Conservation (phyloP, 2,329 filamentous ascomycete genomes). For the Microcyclospora pomicola region DNA sequence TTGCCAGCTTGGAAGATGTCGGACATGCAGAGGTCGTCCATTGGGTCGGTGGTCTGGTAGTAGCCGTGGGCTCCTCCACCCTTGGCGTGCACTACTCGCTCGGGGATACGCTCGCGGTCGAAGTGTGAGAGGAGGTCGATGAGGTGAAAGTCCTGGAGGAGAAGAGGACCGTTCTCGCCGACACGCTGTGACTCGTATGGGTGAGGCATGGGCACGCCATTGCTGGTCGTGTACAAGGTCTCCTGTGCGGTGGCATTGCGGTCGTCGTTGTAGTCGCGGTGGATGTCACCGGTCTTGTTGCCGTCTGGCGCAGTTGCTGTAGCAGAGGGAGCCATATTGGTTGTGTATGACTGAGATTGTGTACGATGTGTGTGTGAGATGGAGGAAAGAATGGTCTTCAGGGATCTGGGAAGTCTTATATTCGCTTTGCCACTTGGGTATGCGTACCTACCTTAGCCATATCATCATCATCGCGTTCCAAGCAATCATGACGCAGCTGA, state of each 20-base stretch:
- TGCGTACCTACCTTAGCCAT: too few relatives aligned
- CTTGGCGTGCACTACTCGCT: slow-evolving; percentile 39
- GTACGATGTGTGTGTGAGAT: too few relatives aligned
- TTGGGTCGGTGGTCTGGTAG: slow-evolving; percentile 33
- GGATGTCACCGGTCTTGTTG: slow-evolving; percentile 23
- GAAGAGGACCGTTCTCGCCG: slow-evolving; percentile 44
- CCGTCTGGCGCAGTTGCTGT: slow-evolving; percentile 14
- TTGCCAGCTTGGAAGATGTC: slow-evolving; percentile 48
- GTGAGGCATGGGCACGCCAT: slow-evolving; percentile 43
- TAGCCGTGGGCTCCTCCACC: slow-evolving; percentile 36
- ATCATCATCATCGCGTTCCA: too few relatives aligned
- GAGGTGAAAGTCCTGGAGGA: slow-evolving; percentile 40
- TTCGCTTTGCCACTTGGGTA: too few relatives aligned
- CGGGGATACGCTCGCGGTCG: slow-evolving; percentile 37
- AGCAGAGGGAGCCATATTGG: slow-evolving; percentile 14
- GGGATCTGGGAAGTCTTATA: too few relatives aligned
- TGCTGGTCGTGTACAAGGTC: slow-evolving; percentile 42
- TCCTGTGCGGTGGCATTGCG: slow-evolving; percentile 30
- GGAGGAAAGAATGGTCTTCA: too few relatives aligned
- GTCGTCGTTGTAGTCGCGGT: slow-evolving; percentile 33
- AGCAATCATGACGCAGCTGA: too few relatives aligned
- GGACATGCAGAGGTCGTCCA: slow-evolving; percentile 33
- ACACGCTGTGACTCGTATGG: slow-evolving; percentile 44
- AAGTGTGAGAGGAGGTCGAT: slow-evolving; percentile 38
- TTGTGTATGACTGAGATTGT: not conserved